Percentiles rank a stretch among this genome's conserved stretches.
phyloP scores from a whole-genome alignment of 2,329 filamentous ascomycete genomes.

The Neospermospora avenae region DNA sequence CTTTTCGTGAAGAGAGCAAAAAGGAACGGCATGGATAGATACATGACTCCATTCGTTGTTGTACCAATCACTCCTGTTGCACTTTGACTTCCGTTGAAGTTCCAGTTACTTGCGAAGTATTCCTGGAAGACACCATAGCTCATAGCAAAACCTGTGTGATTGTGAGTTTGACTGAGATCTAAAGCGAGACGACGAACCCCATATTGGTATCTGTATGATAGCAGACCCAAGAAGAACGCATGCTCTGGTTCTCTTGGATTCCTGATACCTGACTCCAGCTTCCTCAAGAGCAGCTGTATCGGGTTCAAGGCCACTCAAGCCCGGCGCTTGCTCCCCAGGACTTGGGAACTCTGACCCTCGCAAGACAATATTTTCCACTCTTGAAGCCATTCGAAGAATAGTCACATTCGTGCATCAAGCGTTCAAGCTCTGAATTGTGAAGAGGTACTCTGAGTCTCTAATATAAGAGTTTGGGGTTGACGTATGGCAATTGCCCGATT shows the following conservation, averaged over 20 bases:
- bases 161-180: background rate
- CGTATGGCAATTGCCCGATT: background rate
- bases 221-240: slow-evolving; percentile 49
- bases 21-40: slow-evolving; percentile 49
- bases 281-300: slow-evolving; percentile 35
- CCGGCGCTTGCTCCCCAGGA: background rate
- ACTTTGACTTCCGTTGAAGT: slow-evolving; percentile 6
- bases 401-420: background rate
- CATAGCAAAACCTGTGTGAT: slow-evolving; percentile 56
- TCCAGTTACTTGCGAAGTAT: slow-evolving; percentile 49
- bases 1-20: slow-evolving; percentile 42
- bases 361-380: background rate
- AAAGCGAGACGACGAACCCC: slow-evolving; percentile 40
- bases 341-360: background rate
- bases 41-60: slow-evolving; percentile 49
- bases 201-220: slow-evolving; percentile 50
- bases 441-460: background rate
- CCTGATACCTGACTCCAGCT: slow-evolving; percentile 36
- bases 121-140: slow-evolving; percentile 68
- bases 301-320: background rate
- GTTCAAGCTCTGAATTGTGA: background rate
- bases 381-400: slow-evolving; percentile 1
- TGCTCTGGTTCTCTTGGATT: slow-evolving; percentile 30
- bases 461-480: background rate
- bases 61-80: slow-evolving; percentile 20